phyloP scores from a whole-genome alignment of 2,329 filamentous ascomycete genomes.

The Lachnellula willkommii region DNA sequence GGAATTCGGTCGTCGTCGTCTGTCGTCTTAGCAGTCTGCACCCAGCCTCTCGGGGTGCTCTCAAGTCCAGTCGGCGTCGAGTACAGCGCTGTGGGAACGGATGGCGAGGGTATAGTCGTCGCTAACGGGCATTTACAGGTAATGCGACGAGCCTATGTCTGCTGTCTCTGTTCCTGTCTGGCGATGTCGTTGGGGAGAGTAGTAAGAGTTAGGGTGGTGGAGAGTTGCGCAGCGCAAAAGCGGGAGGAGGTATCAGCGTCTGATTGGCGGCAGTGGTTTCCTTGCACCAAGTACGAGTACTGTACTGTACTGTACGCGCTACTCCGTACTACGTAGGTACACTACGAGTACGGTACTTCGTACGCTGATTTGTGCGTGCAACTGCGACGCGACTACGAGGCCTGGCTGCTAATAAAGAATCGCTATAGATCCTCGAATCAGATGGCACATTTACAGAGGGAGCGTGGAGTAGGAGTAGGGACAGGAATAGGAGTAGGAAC shows the following conservation, averaged over 20 bases:
- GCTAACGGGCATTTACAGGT: neutral
- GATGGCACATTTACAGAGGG: neutral
- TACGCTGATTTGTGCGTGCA: neutral
- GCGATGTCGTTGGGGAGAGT: neutral
- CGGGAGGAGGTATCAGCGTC: neutral
- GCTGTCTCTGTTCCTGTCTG: neutral
- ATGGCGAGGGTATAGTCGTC: neutral
- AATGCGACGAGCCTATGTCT: neutral
- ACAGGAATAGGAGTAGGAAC: too few relatives aligned
- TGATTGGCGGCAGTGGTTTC: neutral
- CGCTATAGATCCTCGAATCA: neutral
- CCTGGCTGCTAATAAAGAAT: neutral
- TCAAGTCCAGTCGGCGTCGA: constrained; percentile 1
- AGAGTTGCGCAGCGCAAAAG: neutral
- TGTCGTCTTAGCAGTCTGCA: constrained; percentile 9
- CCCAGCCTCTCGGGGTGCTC: constrained; percentile 12
- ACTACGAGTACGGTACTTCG: too few relatives aligned
- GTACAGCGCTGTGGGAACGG: neutral
- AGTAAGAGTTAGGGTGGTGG: neutral
- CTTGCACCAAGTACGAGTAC: neutral
- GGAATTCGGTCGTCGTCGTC: constrained; percentile 10
- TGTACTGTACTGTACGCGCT: neutral
- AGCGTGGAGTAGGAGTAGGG: neutral
- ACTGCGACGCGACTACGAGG: neutral
- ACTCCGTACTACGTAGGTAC: neutral